phyloP scores from a whole-genome alignment of 495 filamentous ascomycete genomes.

The Amphirosellinia nigrospora region DNA sequence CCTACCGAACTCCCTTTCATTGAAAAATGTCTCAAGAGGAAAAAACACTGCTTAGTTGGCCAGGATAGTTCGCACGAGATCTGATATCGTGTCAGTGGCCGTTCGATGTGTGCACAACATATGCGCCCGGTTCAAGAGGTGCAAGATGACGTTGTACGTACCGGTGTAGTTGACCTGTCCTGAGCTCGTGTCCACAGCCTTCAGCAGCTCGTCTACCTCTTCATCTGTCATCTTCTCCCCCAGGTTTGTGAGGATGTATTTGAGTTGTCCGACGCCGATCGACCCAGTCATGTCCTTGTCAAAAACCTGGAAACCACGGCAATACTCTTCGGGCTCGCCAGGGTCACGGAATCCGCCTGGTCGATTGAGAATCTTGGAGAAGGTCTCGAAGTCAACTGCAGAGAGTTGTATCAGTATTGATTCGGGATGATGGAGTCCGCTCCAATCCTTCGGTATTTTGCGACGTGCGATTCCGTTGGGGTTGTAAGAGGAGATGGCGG shows the following conservation, averaged over 20 bases:
- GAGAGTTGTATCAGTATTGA: neutral
- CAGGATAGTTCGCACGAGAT: slow-evolving; percentile 92
- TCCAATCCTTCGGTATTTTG: neutral
- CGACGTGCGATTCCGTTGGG: neutral
- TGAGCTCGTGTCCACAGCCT: slow-evolving; percentile 91
- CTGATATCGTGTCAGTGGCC: slow-evolving; percentile 46
- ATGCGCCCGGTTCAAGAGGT: neutral
- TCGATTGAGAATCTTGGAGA: slow-evolving; percentile 92
- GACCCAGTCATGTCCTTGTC: slow-evolving; percentile 99
- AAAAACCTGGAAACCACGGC: slow-evolving; percentile 97
- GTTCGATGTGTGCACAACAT: slow-evolving; percentile 15
- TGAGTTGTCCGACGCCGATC: slow-evolving; percentile 94
- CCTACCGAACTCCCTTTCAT: slow-evolving; percentile 34
- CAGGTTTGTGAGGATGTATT: slow-evolving; percentile 95
- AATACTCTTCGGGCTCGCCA: slow-evolving; percentile 96
- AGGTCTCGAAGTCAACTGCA: slow-evolving; percentile 96
- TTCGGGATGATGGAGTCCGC: neutral
- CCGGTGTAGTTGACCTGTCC: slow-evolving; percentile 97
- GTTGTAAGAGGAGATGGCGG: slow-evolving; percentile 2
- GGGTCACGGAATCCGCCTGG: slow-evolving; percentile 98
- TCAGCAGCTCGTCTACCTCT: slow-evolving; percentile 96
- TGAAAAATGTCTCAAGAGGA: slow-evolving; percentile 15
- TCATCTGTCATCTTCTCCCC: slow-evolving; percentile 99
- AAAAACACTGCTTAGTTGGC: slow-evolving; percentile 68
- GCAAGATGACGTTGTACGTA: slow-evolving; percentile 49